These are phyloP conservation scores for Ceratobasidium sp. DNA, from an alignment of 1,284 basidiomycete genomes.

Conservation along the genomic window DNA sequence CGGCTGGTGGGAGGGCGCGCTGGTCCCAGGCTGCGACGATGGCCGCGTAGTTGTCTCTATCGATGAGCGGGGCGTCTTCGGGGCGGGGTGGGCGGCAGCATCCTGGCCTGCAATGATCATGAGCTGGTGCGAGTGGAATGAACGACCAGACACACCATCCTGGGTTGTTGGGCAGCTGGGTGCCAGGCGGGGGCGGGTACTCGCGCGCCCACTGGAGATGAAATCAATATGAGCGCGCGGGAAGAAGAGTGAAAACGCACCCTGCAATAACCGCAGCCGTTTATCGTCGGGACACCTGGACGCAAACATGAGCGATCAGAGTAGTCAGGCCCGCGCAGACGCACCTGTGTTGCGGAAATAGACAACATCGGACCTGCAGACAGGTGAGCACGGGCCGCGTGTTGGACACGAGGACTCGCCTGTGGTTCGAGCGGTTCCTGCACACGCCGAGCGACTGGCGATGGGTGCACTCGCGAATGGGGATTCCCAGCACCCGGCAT, in stretches of 20 bases:
- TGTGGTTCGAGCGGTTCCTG: conserved; percentile 42
- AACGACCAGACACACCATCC: conserved; percentile 36
- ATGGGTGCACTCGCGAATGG: conserved; percentile 37
- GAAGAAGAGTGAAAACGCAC: conserved; percentile 9
- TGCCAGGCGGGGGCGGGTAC: conserved; percentile 32
- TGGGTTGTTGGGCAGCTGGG: conserved; percentile 45
- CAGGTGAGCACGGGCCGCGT: conserved; percentile 24
- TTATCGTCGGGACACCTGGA: conserved; percentile 34
- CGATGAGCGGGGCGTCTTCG: conserved; percentile 39
- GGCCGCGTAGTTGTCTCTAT: conserved; percentile 36
- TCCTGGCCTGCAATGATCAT: conserved; percentile 41
- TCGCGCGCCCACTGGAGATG: conserved; percentile 45
- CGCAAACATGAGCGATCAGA: not conserved
- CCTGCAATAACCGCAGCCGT: conserved; percentile 47
- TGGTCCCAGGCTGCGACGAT: conserved; percentile 38
- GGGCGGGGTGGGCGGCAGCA: conserved; percentile 46
- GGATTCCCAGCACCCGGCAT: conserved; percentile 28
- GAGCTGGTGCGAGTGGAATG: not conserved
- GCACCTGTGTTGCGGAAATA: conserved; percentile 47
- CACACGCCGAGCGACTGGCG: conserved; percentile 39
- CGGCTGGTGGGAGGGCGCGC: conserved; percentile 27
- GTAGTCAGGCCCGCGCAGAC: not conserved
- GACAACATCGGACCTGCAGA: conserved; percentile 39
- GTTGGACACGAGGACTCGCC: conserved; percentile 28
- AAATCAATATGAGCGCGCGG: not conserved